Conservation (phyloP, 2,329 filamentous ascomycete species). For the Neospermospora avenae region DNA sequence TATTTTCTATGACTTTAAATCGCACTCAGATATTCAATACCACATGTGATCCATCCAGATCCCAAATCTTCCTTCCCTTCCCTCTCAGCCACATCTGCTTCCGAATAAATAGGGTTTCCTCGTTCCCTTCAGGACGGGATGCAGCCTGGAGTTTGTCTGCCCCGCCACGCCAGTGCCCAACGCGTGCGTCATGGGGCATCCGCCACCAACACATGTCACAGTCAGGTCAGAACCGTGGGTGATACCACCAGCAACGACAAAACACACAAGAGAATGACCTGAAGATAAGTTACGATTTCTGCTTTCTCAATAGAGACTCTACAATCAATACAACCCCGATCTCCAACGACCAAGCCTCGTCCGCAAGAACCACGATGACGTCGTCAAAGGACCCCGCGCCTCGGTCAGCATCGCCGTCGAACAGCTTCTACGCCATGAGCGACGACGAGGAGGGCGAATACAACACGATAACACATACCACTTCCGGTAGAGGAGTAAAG, state of each 20-base stretch:
- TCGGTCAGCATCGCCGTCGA: conserved; percentile 65
- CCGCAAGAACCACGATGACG: conserved; percentile 27
- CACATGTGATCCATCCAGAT: too few relatives aligned
- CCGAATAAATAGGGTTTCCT: background rate
- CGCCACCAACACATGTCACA: background rate
- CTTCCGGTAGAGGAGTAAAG: conserved; percentile 80
- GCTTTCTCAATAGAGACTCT: background rate
- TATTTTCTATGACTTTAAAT: too few relatives aligned
- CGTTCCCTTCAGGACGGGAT: too few relatives aligned
- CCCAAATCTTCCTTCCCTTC: too few relatives aligned
- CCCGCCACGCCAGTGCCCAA: conserved; percentile 4
- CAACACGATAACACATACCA: conserved; percentile 82
- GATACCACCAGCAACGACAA: background rate
- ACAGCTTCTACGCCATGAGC: conserved; percentile 91
- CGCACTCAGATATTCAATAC: too few relatives aligned
- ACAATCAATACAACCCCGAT: background rate
- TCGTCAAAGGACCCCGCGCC: conserved; percentile 27
- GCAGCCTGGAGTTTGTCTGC: conserved; percentile 7
- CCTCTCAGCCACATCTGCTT: too few relatives aligned
- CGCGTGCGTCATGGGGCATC: conserved; percentile 12
- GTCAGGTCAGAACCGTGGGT: background rate
- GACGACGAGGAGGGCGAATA: conserved; percentile 96
- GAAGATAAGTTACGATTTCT: background rate
- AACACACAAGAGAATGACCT: conserved; percentile 3
- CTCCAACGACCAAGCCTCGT: background rate